Percentiles rank a stretch among this genome's conserved stretches.
These are phyloP conservation scores for Calendula officinalis DNA, from an alignment of 129 eudicot species.

Conservation along the genomic window DNA sequence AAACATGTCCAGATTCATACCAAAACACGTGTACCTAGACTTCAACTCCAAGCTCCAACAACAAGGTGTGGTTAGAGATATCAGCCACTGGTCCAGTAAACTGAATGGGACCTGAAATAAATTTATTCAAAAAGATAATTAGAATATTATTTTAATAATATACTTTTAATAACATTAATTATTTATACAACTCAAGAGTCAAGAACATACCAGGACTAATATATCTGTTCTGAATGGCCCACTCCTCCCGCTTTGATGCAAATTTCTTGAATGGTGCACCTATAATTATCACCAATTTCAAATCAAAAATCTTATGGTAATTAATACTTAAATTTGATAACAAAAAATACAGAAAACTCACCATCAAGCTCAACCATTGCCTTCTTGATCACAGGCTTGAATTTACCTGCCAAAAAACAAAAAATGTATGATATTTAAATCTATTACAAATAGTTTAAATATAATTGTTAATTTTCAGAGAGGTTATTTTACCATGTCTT, in stretches of 20 bases:
- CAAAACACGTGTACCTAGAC: conserved; percentile 34
- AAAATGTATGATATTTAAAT: background rate
- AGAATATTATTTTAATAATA: background rate
- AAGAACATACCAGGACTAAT: conserved; percentile 62
- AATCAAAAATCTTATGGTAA: background rate
- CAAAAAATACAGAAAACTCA: conserved; percentile 19
- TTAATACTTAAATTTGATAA: background rate
- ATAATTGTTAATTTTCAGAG: background rate
- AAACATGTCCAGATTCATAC: conserved; percentile 5
- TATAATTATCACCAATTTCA: background rate
- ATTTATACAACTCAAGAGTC: background rate
- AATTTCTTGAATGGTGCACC: conserved; percentile 94
- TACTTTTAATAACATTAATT: background rate
- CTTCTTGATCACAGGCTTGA: conserved; percentile 95
- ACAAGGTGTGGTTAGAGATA: conserved; percentile 54
- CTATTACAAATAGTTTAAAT: background rate
- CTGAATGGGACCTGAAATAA: conserved; percentile 72
- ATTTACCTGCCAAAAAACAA: conserved; percentile 60
- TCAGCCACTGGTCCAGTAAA: conserved; percentile 60
- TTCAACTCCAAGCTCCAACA: conserved; percentile 79
- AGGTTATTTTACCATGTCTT: conserved; percentile 73
- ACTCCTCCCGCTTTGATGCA: conserved; percentile 79
- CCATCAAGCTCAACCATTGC: conserved; percentile 99
- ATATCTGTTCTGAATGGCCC: conserved; percentile 77
- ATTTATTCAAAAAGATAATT: conserved; percentile 1